Conservation (phyloP, 768 basidiomycete species). For the Serendipita vermifera region DNA sequence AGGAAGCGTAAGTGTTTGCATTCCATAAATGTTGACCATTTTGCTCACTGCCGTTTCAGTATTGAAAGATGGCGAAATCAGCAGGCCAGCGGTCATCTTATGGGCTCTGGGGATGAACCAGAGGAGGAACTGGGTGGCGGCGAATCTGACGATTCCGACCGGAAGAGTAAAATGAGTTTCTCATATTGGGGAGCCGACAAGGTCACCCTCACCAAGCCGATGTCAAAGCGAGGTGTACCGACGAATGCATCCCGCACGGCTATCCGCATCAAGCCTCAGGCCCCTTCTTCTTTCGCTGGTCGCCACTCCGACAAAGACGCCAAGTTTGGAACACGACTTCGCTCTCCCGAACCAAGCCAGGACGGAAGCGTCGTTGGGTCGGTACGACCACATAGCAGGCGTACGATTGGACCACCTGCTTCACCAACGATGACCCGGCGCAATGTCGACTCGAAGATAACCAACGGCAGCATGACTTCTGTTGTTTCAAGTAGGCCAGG, state of each 20-base stretch:
- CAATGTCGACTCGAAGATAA: conserved; percentile 28
- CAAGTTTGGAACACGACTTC: conserved; percentile 77
- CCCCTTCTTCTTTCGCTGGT: conserved; percentile 15
- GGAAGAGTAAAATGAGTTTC: conserved; percentile 89
- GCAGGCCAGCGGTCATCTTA: conserved; percentile 54
- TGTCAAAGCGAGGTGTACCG: conserved; percentile 37
- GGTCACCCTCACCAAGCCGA: conserved; percentile 71
- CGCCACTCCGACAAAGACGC: conserved; percentile 81
- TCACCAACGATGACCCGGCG: conserved; percentile 32
- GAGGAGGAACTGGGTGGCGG: conserved; percentile 36
- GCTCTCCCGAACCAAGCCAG: conserved; percentile 46
- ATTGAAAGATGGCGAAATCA: conserved; percentile 43
- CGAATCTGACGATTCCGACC: conserved; percentile 75
- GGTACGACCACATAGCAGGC: conserved; percentile 4
- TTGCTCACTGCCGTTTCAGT: conserved; percentile 43
- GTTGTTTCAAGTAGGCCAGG: conserved; percentile 45
- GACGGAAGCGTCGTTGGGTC: conserved; percentile 29
- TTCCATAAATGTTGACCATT: conserved; percentile 13
- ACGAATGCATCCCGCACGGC: conserved; percentile 17
- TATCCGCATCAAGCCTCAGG: conserved; percentile 13
- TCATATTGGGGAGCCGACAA: conserved; percentile 91
- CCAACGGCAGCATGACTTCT: conserved; percentile 33
- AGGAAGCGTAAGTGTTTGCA: conserved; percentile 64
- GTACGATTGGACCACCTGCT: conserved; percentile 29
- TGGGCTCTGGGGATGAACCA: conserved; percentile 48